A percentile compares a stretch with the other conserved stretches of the same genome.
Evolutionary conservation across 139 green algal species (phyloP).

Genomic region (Nannochloris sp.): DNA sequence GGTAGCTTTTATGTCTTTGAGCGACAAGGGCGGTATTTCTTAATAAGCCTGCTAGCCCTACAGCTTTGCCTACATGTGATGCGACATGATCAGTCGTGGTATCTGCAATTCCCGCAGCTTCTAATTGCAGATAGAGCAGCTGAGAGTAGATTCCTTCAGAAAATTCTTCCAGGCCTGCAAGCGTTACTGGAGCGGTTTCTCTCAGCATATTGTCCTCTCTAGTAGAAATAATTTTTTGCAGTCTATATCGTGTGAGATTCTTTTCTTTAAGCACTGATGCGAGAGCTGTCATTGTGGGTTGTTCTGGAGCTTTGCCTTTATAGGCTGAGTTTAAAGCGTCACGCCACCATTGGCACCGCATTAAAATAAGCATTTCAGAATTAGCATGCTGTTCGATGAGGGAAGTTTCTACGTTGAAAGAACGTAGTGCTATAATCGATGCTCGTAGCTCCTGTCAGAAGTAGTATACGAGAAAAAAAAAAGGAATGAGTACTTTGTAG

Average conservation of each 20-base stretch:
- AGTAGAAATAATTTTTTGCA: slow-evolving; percentile 58
- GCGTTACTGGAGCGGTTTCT: slow-evolving; percentile 32
- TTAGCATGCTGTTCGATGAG: slow-evolving; percentile 46
- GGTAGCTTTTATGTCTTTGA: not conserved
- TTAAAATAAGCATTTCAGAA: slow-evolving; percentile 31
- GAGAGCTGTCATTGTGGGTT: slow-evolving; percentile 54
- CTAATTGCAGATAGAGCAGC: slow-evolving; percentile 50
- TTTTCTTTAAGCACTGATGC: slow-evolving; percentile 12
- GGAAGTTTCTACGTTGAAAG: slow-evolving; percentile 68
- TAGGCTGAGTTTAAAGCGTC: slow-evolving; percentile 56
- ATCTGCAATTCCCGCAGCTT: slow-evolving; percentile 28
- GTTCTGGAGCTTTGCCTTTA: slow-evolving; percentile 24
- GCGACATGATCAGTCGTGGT: slow-evolving; percentile 61
- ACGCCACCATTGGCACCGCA: slow-evolving; percentile 77
- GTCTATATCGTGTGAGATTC: slow-evolving; percentile 45
- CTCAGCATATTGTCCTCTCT: slow-evolving; percentile 52
- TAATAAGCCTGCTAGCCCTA: slow-evolving; percentile 58
- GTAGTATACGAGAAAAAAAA: not conserved
- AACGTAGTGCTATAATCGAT: slow-evolving; percentile 56
- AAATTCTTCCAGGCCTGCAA: slow-evolving; percentile 63
- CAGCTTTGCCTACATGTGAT: slow-evolving; percentile 69
- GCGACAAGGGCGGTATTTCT: not conserved
- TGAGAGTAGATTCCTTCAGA: slow-evolving; percentile 59
- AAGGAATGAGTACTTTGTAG: not conserved
- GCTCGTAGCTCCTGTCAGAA: slow-evolving; percentile 45